Percentiles rank a stretch among this genome's conserved stretches.
phyloP scores from a whole-genome alignment of 2,329 filamentous ascomycete genomes.

The Chrysoporthe deuterocubensis region DNA sequence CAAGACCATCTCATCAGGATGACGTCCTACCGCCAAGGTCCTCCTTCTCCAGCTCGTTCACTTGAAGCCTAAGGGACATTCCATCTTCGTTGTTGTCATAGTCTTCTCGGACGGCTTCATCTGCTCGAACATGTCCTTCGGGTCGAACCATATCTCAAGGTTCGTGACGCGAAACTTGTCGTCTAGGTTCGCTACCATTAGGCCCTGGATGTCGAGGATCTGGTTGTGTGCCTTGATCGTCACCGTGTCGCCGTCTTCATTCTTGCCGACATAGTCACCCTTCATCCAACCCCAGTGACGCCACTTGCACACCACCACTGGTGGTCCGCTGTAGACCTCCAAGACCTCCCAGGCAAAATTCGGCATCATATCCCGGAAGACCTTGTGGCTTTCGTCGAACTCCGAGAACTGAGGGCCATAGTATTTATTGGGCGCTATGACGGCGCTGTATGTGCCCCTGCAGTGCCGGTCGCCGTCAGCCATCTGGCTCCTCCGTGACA shows the following conservation, averaged over 20 bases:
- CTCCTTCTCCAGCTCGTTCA: background rate
- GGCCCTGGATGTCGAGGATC: slow-evolving; percentile 64
- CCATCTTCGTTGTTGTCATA: slow-evolving; percentile 23
- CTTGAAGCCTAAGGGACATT: slow-evolving; percentile 27
- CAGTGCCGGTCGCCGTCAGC: slow-evolving; percentile 7
- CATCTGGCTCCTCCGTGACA: slow-evolving; percentile 9
- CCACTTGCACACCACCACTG: slow-evolving; percentile 66
- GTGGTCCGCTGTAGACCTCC: slow-evolving; percentile 69
- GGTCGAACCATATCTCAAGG: slow-evolving; percentile 29
- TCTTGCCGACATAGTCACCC: slow-evolving; percentile 67
- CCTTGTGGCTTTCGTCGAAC: slow-evolving; percentile 69
- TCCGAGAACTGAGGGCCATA: slow-evolving; percentile 65
- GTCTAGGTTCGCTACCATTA: slow-evolving; percentile 66
- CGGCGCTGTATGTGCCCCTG: slow-evolving; percentile 65
- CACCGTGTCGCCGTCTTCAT: slow-evolving; percentile 68
- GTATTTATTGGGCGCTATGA: slow-evolving; percentile 66
- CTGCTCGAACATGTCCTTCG: slow-evolving; percentile 29
- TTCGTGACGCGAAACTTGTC: slow-evolving; percentile 56
- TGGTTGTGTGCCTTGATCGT: slow-evolving; percentile 64
- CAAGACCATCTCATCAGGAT: background rate
- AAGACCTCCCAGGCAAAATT: slow-evolving; percentile 73
- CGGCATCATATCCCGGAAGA: slow-evolving; percentile 75
- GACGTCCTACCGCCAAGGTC: background rate
- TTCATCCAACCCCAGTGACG: slow-evolving; percentile 71
- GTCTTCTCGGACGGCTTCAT: slow-evolving; percentile 26